A percentile compares a stretch with the other conserved stretches of the same genome.
These are phyloP conservation scores for Cytidiella melzeri DNA, from an alignment of 768 basidiomycete species.

Conservation along the genomic window DNA sequence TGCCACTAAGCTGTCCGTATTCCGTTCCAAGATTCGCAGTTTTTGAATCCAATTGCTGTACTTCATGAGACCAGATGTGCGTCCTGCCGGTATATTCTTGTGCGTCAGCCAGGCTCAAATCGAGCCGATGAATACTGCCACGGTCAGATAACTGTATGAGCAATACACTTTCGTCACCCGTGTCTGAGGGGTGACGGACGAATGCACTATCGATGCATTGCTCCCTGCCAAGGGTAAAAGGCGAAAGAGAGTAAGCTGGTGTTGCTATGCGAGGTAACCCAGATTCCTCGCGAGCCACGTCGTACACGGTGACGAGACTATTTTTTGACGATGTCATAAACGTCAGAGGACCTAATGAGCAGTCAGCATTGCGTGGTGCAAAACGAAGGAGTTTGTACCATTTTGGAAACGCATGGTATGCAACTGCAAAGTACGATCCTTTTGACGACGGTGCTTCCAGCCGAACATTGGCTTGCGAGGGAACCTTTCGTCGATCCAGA, in stretches of 20 bases:
- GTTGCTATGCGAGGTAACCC: constrained; percentile 38
- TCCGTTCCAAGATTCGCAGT: constrained; percentile 26
- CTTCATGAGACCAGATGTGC: constrained; percentile 35
- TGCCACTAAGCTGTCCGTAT: constrained; percentile 39
- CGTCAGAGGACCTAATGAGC: constrained; percentile 39
- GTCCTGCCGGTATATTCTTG: constrained; percentile 9
- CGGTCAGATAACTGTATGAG: constrained; percentile 43
- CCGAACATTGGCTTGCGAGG: constrained; percentile 52
- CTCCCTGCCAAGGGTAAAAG: constrained; percentile 20
- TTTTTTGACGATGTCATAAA: constrained; percentile 57
- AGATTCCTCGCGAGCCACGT: constrained; percentile 41
- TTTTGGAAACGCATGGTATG: constrained; percentile 31
- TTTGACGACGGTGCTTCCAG: constrained; percentile 52
- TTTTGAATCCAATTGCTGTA: constrained; percentile 31
- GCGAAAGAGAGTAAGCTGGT: constrained; percentile 40
- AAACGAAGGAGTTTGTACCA: constrained; percentile 18
- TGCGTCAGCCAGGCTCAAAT: constrained; percentile 26
- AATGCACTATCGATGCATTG: constrained; percentile 28
- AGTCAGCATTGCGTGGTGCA: not conserved
- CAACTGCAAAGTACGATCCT: constrained; percentile 50
- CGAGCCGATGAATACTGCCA: constrained; percentile 40
- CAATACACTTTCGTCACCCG: constrained; percentile 22
- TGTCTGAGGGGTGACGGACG: constrained; percentile 23
- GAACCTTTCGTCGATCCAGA: constrained; percentile 68
- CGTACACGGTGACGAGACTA: constrained; percentile 55